phyloP scores from a whole-genome alignment of 495 filamentous ascomycete genomes.

The Penicillium maclennaniae region DNA sequence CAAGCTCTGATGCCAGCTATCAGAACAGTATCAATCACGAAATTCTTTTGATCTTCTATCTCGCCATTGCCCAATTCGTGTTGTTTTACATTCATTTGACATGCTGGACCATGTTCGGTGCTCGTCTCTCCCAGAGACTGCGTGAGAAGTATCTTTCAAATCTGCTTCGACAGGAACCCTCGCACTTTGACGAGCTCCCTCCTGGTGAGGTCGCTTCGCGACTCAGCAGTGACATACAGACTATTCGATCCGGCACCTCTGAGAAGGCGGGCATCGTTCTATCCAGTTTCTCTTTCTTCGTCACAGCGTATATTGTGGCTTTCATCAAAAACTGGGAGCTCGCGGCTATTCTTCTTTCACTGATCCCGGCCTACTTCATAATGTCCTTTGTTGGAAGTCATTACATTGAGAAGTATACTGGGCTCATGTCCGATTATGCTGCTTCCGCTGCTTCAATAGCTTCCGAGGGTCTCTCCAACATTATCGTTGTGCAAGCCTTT shows the following conservation, averaged over 20 bases:
- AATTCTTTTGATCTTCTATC: constrained; percentile 58
- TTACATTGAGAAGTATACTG: constrained; percentile 57
- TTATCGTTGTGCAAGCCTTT: constrained; percentile 49
- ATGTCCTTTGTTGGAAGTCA: constrained; percentile 61
- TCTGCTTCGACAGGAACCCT: constrained; percentile 57
- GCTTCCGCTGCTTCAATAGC: constrained; percentile 48
- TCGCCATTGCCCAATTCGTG: constrained; percentile 59
- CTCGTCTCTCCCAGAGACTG: constrained; percentile 58
- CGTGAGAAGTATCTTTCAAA: constrained; percentile 55
- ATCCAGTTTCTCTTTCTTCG: constrained; percentile 55
- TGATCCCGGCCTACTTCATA: constrained; percentile 62
- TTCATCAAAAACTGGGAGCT: constrained; percentile 54
- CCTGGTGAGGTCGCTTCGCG: constrained; percentile 60
- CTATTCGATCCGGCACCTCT: constrained; percentile 58
- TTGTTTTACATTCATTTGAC: constrained; percentile 50
- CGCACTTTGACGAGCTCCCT: constrained; percentile 56
- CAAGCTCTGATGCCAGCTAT: constrained; percentile 19
- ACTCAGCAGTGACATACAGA: constrained; percentile 56
- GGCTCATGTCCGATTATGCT: constrained; percentile 47
- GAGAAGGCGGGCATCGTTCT: constrained; percentile 65
- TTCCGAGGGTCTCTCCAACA: constrained; percentile 44
- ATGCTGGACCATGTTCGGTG: constrained; percentile 60
- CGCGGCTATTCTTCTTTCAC: constrained; percentile 44
- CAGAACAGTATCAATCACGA: constrained; percentile 51
- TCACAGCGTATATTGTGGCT: constrained; percentile 60